phyloP scores from a whole-genome alignment of 202 grass and related monocot genomes.

The Hordeum pubiflorum region DNA sequence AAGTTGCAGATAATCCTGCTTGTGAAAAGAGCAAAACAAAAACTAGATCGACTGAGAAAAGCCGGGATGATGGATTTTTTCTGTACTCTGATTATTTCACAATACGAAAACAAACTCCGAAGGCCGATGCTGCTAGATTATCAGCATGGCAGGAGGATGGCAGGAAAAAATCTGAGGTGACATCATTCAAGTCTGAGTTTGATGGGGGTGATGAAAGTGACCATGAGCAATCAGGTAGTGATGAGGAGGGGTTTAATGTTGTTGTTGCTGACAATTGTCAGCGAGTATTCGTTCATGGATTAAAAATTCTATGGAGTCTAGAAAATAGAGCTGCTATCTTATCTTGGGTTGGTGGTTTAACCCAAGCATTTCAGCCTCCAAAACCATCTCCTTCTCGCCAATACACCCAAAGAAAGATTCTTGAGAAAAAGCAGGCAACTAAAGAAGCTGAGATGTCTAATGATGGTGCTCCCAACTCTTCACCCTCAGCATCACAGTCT shows the following conservation, averaged over 20 bases:
- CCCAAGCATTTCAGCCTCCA: slow-evolving; percentile 83
- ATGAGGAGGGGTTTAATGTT: slow-evolving; percentile 95
- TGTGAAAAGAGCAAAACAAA: slow-evolving; percentile 47
- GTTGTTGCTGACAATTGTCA: slow-evolving; percentile 97
- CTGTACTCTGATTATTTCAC: slow-evolving; percentile 96
- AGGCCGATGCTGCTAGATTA: slow-evolving; percentile 81
- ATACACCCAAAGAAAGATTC: slow-evolving; percentile 78
- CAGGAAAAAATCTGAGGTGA: slow-evolving; percentile 69
- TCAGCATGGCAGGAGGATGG: slow-evolving; percentile 81
- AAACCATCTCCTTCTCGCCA: slow-evolving; percentile 89
- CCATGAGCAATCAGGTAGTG: slow-evolving; percentile 77
- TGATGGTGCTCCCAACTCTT: slow-evolving; percentile 40
- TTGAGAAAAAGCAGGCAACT: slow-evolving; percentile 49
- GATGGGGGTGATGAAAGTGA: slow-evolving; percentile 66
- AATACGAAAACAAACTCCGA: slow-evolving; percentile 88
- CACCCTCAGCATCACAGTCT: slow-evolving; percentile 28
- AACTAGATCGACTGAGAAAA: slow-evolving; percentile 51
- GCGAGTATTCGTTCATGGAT: slow-evolving; percentile 86
- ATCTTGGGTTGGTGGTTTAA: slow-evolving; percentile 83
- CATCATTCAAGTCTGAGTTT: slow-evolving; percentile 63
- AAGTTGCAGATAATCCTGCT: slow-evolving; percentile 27
- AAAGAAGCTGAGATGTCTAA: slow-evolving; percentile 53
- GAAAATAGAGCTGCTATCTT: slow-evolving; percentile 82
- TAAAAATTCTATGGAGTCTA: slow-evolving; percentile 90
- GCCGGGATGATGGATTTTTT: slow-evolving; percentile 80